Evolutionary conservation across 192 early-diverging fungal genomes (phyloP), one percentile per base, ranked within the genome.

Genomic region (Umbelopsis ramanniana): DNA sequence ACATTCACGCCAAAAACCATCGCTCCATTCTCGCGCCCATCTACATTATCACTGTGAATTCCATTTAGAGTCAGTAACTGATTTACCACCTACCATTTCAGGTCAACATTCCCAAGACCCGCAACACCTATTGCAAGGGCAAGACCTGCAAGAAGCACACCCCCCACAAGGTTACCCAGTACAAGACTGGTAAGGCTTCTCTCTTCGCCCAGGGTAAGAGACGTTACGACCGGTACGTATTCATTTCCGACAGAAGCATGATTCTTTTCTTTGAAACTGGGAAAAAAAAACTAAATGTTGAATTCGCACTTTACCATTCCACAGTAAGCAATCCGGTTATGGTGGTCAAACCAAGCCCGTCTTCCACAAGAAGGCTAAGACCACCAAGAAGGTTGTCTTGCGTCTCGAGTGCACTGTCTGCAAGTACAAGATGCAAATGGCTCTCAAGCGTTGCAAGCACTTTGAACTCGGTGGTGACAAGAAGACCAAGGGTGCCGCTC

Each of bases 301-400:
- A 50, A 50, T 50, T 21, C n/a, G n/a, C 54, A 15, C 6, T 26
- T 33, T 24, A 29, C 23, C 29, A 33, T 33, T 17, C 8, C 37
- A 69, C 68, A 72, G 96, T 78, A 98, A 98, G 91, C 96, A 97
- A 87, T 91, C 89, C 72, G 97, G 97, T 88, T 97, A 91, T 87
- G 97, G 97, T 94, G 97, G 97, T 89, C 97, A 98, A 89, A 97
- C 95, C 87, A 98, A 98, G 92, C 97, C 96, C 81, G 93, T 97
- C 79, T 98, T 98, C 94, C 95, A 97, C 94, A 98, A 98, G 91
- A 98, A 98, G 94, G 97, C 96, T 83, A 99, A 97, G 93, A 99
- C 97, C 75, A 97, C 95, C 87, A 99, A 97, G 92, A 99, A 99
- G 93, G 84, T 97, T 84, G 97, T 97, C 35, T 91, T 98, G 75